Conservation (phyloP, 1,284 basidiomycete species). For the Psilocybe mexicana region DNA sequence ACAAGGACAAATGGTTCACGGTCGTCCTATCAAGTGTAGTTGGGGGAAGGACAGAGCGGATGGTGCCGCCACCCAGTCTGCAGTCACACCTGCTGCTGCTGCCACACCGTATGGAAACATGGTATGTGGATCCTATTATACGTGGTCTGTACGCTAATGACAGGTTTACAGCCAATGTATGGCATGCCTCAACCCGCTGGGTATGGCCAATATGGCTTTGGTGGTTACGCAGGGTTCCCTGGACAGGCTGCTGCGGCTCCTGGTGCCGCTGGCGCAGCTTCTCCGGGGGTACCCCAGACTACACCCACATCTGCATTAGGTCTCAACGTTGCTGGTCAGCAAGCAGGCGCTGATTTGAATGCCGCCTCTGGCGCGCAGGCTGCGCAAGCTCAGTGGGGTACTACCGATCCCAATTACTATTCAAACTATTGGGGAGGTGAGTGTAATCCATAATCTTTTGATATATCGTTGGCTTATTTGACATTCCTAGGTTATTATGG, state of each 20-base stretch:
- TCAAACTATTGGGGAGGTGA: constrained; percentile 82
- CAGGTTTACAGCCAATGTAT: constrained; percentile 68
- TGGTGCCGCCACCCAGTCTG: constrained; percentile 55
- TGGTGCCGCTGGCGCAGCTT: constrained; percentile 51
- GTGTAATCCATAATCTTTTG: constrained; percentile 27
- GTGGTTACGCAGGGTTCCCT: constrained; percentile 72
- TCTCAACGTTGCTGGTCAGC: constrained; percentile 51
- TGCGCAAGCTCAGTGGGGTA: constrained; percentile 71
- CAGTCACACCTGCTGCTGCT: constrained; percentile 67
- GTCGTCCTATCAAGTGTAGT: constrained; percentile 93
- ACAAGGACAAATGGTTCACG: constrained; percentile 94
- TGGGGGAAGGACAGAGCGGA: constrained; percentile 96
- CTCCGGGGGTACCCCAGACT: constrained; percentile 70
- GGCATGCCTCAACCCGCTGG: constrained; percentile 80
- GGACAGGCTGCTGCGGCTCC: constrained; percentile 50
- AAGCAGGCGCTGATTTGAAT: constrained; percentile 57
- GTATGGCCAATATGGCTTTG: constrained; percentile 80
- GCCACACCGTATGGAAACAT: constrained; percentile 72
- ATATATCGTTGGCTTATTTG: constrained; percentile 14
- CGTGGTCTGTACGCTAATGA: constrained; percentile 11
- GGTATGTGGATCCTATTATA: constrained; percentile 46
- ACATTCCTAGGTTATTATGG: constrained; percentile 67
- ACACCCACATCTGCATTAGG: constrained; percentile 55
- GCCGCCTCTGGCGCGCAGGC: constrained; percentile 54
- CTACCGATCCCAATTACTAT: constrained; percentile 75